phyloP scores from a whole-genome alignment of 495 filamentous ascomycete species.

The Pyronema omphalodes region DNA sequence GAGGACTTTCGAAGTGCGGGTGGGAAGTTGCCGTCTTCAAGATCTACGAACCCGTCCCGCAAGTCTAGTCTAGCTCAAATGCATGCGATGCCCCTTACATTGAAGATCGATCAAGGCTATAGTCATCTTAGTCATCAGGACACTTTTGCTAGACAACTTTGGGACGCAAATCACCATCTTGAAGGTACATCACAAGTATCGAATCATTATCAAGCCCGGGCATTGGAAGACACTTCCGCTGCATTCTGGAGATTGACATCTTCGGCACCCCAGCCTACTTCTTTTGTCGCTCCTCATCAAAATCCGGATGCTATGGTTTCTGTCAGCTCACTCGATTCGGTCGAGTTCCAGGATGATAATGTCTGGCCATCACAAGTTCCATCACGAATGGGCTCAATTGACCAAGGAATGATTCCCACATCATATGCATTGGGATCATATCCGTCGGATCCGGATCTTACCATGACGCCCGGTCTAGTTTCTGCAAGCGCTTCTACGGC shows the following conservation, averaged over 20 bases:
- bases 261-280: slow-evolving; percentile 1
- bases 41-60: slow-evolving; percentile 18
- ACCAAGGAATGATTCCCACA: slow-evolving; percentile 13
- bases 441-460: slow-evolving; percentile 15
- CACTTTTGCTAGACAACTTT: background rate
- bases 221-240: slow-evolving; percentile 15
- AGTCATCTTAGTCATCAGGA: background rate
- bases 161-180: background rate
- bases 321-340: slow-evolving; percentile 11
- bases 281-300: slow-evolving; percentile 13
- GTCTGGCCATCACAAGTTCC: slow-evolving; percentile 18
- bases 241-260: slow-evolving; percentile 19
- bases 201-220: background rate
- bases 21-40: slow-evolving; percentile 11
- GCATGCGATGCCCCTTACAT: slow-evolving; percentile 9
- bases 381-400: slow-evolving; percentile 18
- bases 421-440: slow-evolving; percentile 13
- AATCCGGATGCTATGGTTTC: slow-evolving; percentile 6
- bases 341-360: slow-evolving; percentile 16
- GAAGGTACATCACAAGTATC: background rate
- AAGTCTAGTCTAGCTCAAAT: slow-evolving; percentile 19
- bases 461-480: slow-evolving; percentile 13
- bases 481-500: slow-evolving; percentile 22
- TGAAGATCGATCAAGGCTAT: slow-evolving; percentile 20
- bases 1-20: slow-evolving; percentile 10